Evolutionary conservation across 441 rosid genomes (phyloP).

Genomic region (Francoa sonchifolia): DNA sequence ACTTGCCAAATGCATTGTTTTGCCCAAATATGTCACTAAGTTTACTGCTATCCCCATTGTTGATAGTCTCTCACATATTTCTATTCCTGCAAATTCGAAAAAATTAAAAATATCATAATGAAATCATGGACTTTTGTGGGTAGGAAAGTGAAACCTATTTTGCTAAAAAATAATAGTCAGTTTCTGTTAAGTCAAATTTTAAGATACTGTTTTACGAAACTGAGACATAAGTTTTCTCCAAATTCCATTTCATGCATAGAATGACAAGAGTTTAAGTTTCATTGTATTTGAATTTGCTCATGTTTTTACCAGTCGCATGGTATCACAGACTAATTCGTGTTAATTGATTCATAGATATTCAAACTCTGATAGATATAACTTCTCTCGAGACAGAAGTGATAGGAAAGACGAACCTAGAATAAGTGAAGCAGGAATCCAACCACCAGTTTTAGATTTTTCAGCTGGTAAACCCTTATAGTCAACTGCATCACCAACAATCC

Average conservation of each 20-base stretch:
- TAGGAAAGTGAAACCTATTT: neutral
- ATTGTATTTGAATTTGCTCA: too few species aligned
- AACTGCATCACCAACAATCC: constrained; percentile 34
- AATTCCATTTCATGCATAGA: too few species aligned
- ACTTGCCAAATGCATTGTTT: constrained; percentile 78
- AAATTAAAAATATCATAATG: neutral
- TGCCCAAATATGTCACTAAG: constrained; percentile 68
- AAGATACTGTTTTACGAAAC: too few species aligned
- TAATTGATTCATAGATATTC: too few species aligned
- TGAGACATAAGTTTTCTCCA: too few species aligned
- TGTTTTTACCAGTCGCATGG: too few species aligned
- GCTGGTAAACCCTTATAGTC: constrained; percentile 39
- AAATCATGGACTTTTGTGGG: neutral
- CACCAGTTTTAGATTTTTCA: constrained; percentile 41
- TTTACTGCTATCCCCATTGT: constrained; percentile 95
- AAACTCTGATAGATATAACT: too few species aligned
- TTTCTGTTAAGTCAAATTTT: too few species aligned
- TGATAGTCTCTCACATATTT: constrained; percentile 78
- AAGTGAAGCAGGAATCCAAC: constrained; percentile 48
- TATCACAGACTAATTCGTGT: too few species aligned
- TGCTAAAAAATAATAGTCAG: neutral
- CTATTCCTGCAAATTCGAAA: constrained; percentile 36
- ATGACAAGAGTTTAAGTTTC: too few species aligned
- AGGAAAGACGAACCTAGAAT: constrained; percentile 27
- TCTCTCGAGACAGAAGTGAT: neutral